A percentile compares a stretch with the other conserved stretches of the same genome.
Evolutionary conservation across 495 filamentous ascomycete genomes (phyloP).

Genomic region (Xylaria venustula): DNA sequence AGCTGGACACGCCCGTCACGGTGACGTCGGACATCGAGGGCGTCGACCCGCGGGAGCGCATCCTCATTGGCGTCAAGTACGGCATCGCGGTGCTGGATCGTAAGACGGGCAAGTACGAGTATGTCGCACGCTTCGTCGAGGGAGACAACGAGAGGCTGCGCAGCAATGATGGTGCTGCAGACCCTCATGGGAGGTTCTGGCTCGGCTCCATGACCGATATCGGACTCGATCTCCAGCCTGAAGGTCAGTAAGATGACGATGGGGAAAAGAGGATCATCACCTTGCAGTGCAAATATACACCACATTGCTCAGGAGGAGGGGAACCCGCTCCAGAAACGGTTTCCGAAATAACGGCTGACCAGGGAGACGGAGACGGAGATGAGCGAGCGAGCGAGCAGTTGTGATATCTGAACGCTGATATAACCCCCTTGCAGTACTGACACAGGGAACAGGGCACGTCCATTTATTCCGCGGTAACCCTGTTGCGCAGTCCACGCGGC

Average conservation of each 20-base stretch:
- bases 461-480: slow-evolving; percentile 33
- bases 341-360: neutral
- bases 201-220: slow-evolving; percentile 86
- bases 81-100: slow-evolving; percentile 76
- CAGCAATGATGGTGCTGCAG: slow-evolving; percentile 80
- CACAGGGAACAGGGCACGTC: slow-evolving; percentile 34
- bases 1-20: slow-evolving; percentile 68
- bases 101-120: slow-evolving; percentile 49
- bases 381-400: too few relatives aligned
- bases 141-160: slow-evolving; percentile 52
- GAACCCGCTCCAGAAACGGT: neutral
- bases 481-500: slow-evolving; percentile 22
- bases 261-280: too few relatives aligned
- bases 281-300: too few relatives aligned
- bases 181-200: slow-evolving; percentile 83
- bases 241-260: slow-evolving; percentile 47
- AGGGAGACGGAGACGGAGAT: neutral
- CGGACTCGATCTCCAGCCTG: slow-evolving; percentile 46
- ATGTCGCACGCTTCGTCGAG: slow-evolving; percentile 40
- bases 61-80: slow-evolving; percentile 77
- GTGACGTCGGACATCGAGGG: slow-evolving; percentile 82
- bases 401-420: neutral
- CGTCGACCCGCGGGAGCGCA: slow-evolving; percentile 57
- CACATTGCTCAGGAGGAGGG: too few relatives aligned
- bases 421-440: neutral